phyloP scores from a whole-genome alignment of 73 alveolate genomes.

The Paramecium biaurelia region DNA sequence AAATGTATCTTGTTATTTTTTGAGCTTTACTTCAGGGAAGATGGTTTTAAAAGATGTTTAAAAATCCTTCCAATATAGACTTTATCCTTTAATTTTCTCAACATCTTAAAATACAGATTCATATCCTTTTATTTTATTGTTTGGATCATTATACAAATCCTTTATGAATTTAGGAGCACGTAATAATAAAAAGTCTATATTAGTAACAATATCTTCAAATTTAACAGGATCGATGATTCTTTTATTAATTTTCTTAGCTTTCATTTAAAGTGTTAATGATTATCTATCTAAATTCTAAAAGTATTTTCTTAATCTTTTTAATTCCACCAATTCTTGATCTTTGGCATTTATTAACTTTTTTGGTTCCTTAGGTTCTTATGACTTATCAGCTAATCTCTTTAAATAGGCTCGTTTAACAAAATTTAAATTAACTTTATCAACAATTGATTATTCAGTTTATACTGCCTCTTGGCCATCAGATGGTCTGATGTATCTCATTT shows the following conservation, averaged over 20 bases:
- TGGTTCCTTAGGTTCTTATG: background rate
- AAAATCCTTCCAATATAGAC: slow-evolving; percentile 1
- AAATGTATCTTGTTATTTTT: background rate
- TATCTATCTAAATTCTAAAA: background rate
- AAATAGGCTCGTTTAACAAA: background rate
- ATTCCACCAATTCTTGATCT: background rate
- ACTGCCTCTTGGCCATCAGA: background rate
- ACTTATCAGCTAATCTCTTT: background rate
- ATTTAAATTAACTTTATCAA: background rate
- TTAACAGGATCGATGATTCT: background rate
- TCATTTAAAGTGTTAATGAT: background rate
- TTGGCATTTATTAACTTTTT: background rate
- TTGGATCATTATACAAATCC: background rate
- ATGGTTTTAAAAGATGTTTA: background rate
- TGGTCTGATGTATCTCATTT: background rate
- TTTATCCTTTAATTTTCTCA: background rate
- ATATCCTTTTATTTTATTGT: background rate
- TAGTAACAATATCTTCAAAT: background rate
- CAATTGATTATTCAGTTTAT: background rate
- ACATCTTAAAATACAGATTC: background rate
- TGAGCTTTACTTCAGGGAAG: background rate
- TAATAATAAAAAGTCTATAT: background rate
- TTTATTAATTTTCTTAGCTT: background rate
- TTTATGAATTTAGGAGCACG: background rate
- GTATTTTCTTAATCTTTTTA: background rate